These are phyloP conservation scores for Colletotrichum cordylinicola DNA, from an alignment of 2,329 filamentous ascomycete species.

Conservation along the genomic window DNA sequence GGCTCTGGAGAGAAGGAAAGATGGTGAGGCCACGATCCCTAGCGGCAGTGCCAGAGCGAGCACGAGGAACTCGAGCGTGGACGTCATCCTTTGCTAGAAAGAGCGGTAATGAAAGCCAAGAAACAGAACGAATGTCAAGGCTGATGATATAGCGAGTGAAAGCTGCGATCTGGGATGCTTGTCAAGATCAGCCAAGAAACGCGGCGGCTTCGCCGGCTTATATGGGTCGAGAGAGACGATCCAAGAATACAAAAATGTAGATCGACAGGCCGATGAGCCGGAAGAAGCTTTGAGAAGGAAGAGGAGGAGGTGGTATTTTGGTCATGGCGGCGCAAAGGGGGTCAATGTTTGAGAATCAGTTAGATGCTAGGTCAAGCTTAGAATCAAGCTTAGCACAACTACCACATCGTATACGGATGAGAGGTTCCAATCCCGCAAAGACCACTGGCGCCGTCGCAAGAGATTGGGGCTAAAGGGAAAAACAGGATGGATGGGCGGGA, in stretches of 20 bases:
- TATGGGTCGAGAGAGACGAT: background rate
- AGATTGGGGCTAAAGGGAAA: background rate
- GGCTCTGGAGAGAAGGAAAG: background rate
- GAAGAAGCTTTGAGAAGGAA: background rate
- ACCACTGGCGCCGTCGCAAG: background rate
- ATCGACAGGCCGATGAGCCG: slow-evolving; percentile 1
- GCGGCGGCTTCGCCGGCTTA: background rate
- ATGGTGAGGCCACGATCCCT: background rate
- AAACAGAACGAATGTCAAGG: background rate
- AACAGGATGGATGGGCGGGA: background rate
- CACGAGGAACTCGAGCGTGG: background rate
- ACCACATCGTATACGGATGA: background rate
- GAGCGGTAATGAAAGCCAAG: background rate
- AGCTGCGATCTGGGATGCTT: background rate
- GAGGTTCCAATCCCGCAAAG: background rate
- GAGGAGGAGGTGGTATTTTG: background rate
- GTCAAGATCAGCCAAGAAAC: background rate
- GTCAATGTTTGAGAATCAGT: background rate
- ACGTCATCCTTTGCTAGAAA: background rate
- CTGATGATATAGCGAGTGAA: background rate
- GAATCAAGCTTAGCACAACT: background rate
- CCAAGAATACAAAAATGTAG: background rate
- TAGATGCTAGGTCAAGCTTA: background rate
- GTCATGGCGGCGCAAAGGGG: background rate
- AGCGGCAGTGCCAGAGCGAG: background rate